These are phyloP conservation scores for Lachnum nothofagi DNA, from an alignment of 2,329 filamentous ascomycete genomes.

Conservation along the genomic window DNA sequence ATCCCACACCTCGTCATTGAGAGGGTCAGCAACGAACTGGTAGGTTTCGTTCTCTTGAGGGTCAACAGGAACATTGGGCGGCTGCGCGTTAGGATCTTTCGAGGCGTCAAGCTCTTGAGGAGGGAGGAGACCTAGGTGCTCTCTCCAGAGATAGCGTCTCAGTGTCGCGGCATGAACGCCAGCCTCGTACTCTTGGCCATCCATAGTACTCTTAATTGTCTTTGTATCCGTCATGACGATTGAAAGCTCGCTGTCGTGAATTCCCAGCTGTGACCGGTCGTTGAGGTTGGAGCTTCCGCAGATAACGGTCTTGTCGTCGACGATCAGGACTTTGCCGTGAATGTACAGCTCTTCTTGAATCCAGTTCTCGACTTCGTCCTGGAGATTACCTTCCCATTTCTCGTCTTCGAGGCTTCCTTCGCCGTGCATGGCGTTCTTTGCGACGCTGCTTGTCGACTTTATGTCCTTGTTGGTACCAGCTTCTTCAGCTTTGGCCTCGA, in stretches of 20 bases:
- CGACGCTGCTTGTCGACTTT: constrained; percentile 45
- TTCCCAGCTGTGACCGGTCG: constrained; percentile 79
- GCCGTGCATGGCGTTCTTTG: constrained; percentile 77
- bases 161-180: constrained; percentile 79
- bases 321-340: constrained; percentile 85
- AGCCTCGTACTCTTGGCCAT: constrained; percentile 69
- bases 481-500: constrained; percentile 44
- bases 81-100: constrained; percentile 67
- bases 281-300: constrained; percentile 89
- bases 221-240: constrained; percentile 84
- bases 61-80: constrained; percentile 65
- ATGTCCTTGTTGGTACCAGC: constrained; percentile 28
- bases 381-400: constrained; percentile 65
- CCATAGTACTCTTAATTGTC: constrained; percentile 67
- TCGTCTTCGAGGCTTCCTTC: constrained; percentile 61
- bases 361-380: constrained; percentile 79
- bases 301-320: constrained; percentile 78
- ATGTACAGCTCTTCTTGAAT: constrained; percentile 96
- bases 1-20: constrained; percentile 61
- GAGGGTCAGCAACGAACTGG: constrained; percentile 64
- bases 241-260: constrained; percentile 85
- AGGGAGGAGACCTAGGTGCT: constrained; percentile 78
- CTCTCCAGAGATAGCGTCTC: constrained; percentile 78
- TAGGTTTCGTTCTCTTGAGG: constrained; percentile 57
- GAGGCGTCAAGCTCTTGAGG: constrained; percentile 65